Evolutionary conservation across 495 filamentous ascomycete species (phyloP).

Genomic region (Trichoderma asperelloides): DNA sequence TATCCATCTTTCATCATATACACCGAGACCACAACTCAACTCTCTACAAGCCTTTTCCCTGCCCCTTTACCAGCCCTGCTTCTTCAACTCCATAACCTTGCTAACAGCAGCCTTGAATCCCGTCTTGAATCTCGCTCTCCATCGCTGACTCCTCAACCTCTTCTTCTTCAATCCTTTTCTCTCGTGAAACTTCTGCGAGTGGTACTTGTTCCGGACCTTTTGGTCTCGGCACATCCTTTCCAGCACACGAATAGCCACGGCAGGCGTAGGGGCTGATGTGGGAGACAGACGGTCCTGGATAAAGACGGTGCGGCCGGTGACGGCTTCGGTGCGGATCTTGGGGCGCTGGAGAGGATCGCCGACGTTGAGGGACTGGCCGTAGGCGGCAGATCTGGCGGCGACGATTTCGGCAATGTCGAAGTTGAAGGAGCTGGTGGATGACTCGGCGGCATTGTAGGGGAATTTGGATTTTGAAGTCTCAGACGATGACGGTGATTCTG

Average conservation of each 20-base stretch:
- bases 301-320: constrained; percentile 49
- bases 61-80: constrained; percentile 59
- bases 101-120: constrained; percentile 52
- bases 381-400: constrained; percentile 14
- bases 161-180: constrained; percentile 65
- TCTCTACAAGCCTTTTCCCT: too few relatives aligned
- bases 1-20: background rate
- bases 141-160: constrained; percentile 56
- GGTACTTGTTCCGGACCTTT: constrained; percentile 38
- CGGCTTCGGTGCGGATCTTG: constrained; percentile 37
- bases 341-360: constrained; percentile 12
- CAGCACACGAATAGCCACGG: constrained; percentile 43
- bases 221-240: constrained; percentile 38
- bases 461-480: background rate
- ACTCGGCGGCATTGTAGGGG: constrained; percentile 1
- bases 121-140: constrained; percentile 53
- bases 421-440: constrained; percentile 19
- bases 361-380: constrained; percentile 12
- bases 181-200: constrained; percentile 58
- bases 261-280: constrained; percentile 35
- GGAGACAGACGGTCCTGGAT: constrained; percentile 28
- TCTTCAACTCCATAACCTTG: constrained; percentile 56
- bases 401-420: constrained; percentile 18
- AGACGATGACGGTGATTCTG: background rate
- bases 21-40: too few relatives aligned